Conservation (phyloP, 768 basidiomycete genomes). For the Agaricus blazei region DNA sequence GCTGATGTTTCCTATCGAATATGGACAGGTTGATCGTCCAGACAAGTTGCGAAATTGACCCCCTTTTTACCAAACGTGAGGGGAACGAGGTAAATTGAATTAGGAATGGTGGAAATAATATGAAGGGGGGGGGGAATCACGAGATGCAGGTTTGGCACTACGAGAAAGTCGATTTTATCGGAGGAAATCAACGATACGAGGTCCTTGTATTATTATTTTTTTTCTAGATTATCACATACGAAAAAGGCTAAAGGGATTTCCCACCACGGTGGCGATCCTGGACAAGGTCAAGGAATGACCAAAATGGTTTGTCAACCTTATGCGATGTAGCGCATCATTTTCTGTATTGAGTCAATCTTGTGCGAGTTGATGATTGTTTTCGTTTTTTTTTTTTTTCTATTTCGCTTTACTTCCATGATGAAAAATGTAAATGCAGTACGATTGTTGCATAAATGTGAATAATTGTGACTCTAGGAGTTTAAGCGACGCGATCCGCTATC, state of each 20-base stretch:
- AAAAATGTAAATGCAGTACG: neutral
- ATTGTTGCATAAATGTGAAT: neutral
- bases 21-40: neutral
- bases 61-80: constrained; percentile 1
- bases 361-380: neutral
- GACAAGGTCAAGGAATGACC: neutral
- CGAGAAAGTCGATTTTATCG: constrained; percentile 5
- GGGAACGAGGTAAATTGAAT: constrained; percentile 2
- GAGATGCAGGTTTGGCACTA: neutral
- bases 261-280: neutral
- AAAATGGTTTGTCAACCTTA: neutral
- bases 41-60: no score
- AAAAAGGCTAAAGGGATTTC: neutral
- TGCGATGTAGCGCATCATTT: neutral
- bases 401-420: neutral
- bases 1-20: neutral
- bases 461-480: neutral
- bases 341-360: neutral
- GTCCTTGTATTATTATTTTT: neutral
- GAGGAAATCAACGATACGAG: neutral
- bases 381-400: neutral
- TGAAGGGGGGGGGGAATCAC: neutral
- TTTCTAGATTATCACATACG: neutral
- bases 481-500: constrained; percentile 10
- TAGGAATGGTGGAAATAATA: neutral